Evolutionary conservation across 2,329 filamentous ascomycete species (phyloP).

Genomic region (Didymella segeticola): DNA sequence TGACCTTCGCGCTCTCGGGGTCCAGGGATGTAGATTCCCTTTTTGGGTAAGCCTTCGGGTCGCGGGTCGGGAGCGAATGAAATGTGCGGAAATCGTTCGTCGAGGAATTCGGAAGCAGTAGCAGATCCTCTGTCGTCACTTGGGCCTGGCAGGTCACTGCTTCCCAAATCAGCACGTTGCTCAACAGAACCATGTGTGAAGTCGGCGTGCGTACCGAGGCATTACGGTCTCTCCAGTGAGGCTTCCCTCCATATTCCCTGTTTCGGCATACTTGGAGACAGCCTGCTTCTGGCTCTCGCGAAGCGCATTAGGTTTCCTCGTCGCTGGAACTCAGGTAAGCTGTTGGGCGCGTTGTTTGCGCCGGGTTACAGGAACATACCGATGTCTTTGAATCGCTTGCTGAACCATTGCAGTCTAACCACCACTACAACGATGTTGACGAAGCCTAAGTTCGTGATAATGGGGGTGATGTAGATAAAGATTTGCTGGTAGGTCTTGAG

Average conservation of each 20-base stretch:
- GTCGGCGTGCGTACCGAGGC: neutral
- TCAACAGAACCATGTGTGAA: neutral
- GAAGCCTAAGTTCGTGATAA: slow-evolving; percentile 58
- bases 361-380: slow-evolving; percentile 16
- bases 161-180: neutral
- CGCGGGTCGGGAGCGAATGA: neutral
- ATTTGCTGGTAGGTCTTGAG: slow-evolving; percentile 61
- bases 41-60: neutral
- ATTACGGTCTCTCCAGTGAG: slow-evolving; percentile 11
- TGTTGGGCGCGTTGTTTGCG: too few species aligned
- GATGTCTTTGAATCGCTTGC: slow-evolving; percentile 52
- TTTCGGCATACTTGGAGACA: neutral
- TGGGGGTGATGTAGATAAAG: slow-evolving; percentile 58
- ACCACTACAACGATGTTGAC: slow-evolving; percentile 59
- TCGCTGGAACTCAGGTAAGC: neutral
- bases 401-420: slow-evolving; percentile 59
- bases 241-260: slow-evolving; percentile 8
- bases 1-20: neutral
- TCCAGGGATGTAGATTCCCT: neutral
- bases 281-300: neutral
- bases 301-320: neutral
- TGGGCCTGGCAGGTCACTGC: neutral
- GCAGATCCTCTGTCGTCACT: neutral
- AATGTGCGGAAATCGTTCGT: neutral
- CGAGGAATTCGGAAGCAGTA: neutral